These are phyloP conservation scores for Mycosphaerella arachidis DNA, from an alignment of 2,329 filamentous ascomycete species.

Conservation along the genomic window DNA sequence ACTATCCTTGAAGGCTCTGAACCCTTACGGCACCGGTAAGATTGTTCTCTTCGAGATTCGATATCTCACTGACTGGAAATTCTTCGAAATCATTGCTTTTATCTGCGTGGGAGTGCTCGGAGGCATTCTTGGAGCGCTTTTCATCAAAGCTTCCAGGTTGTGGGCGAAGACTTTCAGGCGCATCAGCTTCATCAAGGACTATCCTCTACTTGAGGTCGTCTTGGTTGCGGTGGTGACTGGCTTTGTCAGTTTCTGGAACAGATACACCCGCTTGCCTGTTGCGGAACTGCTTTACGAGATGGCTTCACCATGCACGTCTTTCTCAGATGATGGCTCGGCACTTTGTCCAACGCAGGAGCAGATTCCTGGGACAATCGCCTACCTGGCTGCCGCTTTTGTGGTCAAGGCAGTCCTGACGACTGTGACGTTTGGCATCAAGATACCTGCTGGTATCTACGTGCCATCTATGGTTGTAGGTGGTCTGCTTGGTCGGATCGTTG, in stretches of 20 bases:
- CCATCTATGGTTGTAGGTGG: constrained; percentile 98
- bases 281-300: constrained; percentile 87
- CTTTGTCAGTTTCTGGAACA: constrained; percentile 87
- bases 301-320: constrained; percentile 77
- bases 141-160: constrained; percentile 88
- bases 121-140: constrained; percentile 78
- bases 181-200: constrained; percentile 71
- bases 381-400: constrained; percentile 72
- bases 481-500: constrained; percentile 80
- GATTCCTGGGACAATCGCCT: constrained; percentile 71
- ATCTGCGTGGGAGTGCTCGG: constrained; percentile 81
- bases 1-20: constrained; percentile 86
- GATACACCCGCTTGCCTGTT: constrained; percentile 81
- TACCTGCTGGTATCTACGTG: constrained; percentile 94
- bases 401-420: constrained; percentile 86
- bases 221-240: constrained; percentile 83
- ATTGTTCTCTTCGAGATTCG: constrained; percentile 95
- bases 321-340: constrained; percentile 62
- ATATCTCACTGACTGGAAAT: constrained; percentile 86
- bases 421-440: constrained; percentile 92
- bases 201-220: constrained; percentile 81
- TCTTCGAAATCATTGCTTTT: constrained; percentile 84
- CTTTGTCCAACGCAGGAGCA: constrained; percentile 72
- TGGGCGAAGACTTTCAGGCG: constrained; percentile 89
- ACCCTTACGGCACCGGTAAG: constrained; percentile 93